Percentiles rank a stretch among this genome's conserved stretches.
These are phyloP conservation scores for Leptographium flavum DNA, from an alignment of 2,329 filamentous ascomycete genomes.

Conservation along the genomic window DNA sequence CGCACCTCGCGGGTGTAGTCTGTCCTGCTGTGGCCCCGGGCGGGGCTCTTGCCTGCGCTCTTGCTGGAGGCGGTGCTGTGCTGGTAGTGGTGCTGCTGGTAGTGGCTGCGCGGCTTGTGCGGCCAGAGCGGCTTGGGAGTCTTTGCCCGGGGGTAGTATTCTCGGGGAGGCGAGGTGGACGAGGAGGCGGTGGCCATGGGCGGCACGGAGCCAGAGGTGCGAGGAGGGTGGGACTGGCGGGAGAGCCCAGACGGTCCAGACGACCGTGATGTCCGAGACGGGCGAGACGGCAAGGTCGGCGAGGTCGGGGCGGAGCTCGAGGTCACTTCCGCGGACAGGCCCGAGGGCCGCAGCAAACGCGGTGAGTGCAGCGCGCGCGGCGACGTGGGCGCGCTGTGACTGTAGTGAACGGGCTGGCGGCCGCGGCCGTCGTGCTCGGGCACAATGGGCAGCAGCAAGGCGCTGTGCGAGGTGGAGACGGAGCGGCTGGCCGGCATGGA, in stretches of 20 bases:
- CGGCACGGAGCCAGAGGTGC: too few relatives aligned
- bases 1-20: neutral
- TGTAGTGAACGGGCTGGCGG: neutral
- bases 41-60: neutral
- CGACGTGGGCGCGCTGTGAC: neutral
- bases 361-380: constrained; percentile 8
- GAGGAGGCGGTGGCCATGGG: too few relatives aligned
- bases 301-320: neutral
- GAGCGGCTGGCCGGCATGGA: constrained; percentile 12
- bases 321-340: constrained; percentile 12
- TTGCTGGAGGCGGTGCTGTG: neutral
- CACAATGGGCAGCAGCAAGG: constrained; percentile 23
- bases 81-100: neutral
- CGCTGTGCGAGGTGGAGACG: constrained; percentile 11
- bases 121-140: too few relatives aligned
- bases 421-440: constrained; percentile 18
- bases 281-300: neutral
- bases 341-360: constrained; percentile 11
- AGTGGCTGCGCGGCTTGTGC: neutral
- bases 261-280: too few relatives aligned
- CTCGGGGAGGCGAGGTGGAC: too few relatives aligned
- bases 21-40: neutral
- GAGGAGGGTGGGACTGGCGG: too few relatives aligned
- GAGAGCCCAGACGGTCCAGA: too few relatives aligned
- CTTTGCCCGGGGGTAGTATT: too few relatives aligned